Conservation (phyloP, 306 rosid genomes). For the Acacia confusa region DNA sequence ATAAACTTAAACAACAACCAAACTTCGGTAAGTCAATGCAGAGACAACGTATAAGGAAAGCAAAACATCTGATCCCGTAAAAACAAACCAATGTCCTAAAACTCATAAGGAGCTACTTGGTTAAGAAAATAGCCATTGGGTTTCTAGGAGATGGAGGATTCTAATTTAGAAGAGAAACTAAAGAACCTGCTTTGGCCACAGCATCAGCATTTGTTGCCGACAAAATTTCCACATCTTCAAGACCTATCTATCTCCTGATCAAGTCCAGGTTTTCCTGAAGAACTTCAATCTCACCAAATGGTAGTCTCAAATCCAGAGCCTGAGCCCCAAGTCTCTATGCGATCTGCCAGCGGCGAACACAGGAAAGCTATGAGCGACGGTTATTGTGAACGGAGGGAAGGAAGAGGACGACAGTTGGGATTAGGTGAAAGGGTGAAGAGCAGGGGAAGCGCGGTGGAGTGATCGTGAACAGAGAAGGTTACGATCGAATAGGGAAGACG, state of each 20-base stretch:
- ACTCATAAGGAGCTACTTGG: constrained; percentile 38
- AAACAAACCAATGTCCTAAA: neutral
- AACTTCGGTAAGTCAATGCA: constrained; percentile 14
- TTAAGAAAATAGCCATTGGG: constrained; percentile 83
- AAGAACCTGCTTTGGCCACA: constrained; percentile 64
- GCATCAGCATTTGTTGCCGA: constrained; percentile 59
- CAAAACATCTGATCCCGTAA: neutral
- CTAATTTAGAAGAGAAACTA: constrained; percentile 53
- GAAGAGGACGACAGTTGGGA: too few species aligned
- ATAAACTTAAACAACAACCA: neutral
- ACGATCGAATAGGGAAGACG: too few species aligned
- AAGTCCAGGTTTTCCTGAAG: constrained; percentile 72
- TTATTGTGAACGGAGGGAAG: too few species aligned
- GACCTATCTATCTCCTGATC: constrained; percentile 77
- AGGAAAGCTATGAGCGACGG: too few species aligned
- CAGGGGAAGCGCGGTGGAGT: too few species aligned
- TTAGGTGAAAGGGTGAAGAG: too few species aligned
- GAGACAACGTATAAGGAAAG: neutral
- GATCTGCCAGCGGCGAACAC: too few species aligned
- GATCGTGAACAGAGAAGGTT: too few species aligned
- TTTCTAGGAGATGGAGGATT: constrained; percentile 90
- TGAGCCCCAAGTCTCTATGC: constrained; percentile 69
- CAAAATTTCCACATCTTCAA: constrained; percentile 69
- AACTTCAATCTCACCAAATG: constrained; percentile 81
- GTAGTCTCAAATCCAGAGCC: constrained; percentile 76